These are phyloP conservation scores for Castanea crenata DNA, from an alignment of 306 rosid species.

Conservation along the genomic window DNA sequence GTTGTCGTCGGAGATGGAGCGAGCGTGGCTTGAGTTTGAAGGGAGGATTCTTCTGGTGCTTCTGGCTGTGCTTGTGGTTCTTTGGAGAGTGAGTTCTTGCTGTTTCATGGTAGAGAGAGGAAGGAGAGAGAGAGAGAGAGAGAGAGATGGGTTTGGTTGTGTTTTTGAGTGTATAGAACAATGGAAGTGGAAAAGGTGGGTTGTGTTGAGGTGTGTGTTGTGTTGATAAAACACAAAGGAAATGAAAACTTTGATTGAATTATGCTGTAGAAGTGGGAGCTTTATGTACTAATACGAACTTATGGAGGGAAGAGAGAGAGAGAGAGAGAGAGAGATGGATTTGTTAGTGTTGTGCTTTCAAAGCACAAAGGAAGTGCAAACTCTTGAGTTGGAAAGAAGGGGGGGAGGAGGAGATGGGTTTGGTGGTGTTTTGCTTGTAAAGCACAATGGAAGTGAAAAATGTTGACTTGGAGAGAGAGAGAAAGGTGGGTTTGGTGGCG, in stretches of 20 bases:
- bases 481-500: not conserved
- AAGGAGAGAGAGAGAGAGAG: not conserved
- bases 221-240: no score
- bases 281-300: no score
- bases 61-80: constrained; percentile 44
- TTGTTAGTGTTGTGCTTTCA: no score
- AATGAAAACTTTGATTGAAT: no score
- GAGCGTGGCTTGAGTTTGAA: constrained; percentile 16
- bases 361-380: no score
- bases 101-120: constrained; percentile 43
- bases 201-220: no score
- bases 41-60: constrained; percentile 47
- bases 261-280: no score
- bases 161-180: not conserved
- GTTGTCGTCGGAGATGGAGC: constrained; percentile 12
- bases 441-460: no score
- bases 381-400: no score
- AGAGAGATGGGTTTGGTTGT: not conserved
- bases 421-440: not conserved
- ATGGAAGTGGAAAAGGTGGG: not conserved
- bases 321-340: no score
- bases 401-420: not conserved
- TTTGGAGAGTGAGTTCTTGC: constrained; percentile 43
- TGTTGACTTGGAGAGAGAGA: not conserved
- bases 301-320: no score